These are phyloP conservation scores for Aethionema arabicum DNA, from an alignment of 345 rosid genomes.

Conservation along the genomic window DNA sequence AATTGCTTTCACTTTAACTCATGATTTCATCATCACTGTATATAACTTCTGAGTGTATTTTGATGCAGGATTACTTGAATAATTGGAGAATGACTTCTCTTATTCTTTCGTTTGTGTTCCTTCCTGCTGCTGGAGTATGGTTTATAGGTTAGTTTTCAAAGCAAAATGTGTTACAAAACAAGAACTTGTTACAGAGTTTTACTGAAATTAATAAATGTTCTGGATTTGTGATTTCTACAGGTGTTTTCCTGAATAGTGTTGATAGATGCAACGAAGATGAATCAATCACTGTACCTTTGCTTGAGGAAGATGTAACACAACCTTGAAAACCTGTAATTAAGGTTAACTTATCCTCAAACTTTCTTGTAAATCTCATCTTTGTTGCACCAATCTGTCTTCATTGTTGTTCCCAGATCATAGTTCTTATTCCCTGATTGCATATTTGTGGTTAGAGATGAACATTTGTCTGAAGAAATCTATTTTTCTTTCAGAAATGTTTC, in stretches of 20 bases:
- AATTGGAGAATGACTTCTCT: constrained; percentile 91
- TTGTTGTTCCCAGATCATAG: too few relatives aligned
- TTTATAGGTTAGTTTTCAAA: constrained; percentile 50
- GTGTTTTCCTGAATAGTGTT: constrained; percentile 64
- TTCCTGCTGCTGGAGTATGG: constrained; percentile 90
- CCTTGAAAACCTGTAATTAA: neutral
- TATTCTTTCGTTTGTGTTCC: constrained; percentile 64
- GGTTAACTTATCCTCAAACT: too few relatives aligned
- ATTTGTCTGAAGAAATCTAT: too few relatives aligned
- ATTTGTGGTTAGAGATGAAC: too few relatives aligned
- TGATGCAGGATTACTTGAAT: constrained; percentile 61
- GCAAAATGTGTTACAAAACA: neutral
- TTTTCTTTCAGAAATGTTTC: too few relatives aligned
- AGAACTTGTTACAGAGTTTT: neutral
- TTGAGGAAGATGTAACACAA: constrained; percentile 39
- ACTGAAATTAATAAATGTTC: neutral
- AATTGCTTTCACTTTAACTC: neutral
- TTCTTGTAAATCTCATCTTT: too few relatives aligned
- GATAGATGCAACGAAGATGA: constrained; percentile 68
- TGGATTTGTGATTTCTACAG: constrained; percentile 38
- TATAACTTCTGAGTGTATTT: constrained; percentile 1
- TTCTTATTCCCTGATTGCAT: too few relatives aligned
- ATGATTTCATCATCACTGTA: constrained; percentile 6
- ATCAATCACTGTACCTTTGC: constrained; percentile 54
- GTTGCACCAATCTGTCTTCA: too few relatives aligned